phyloP scores from a whole-genome alignment of 108 stramenopile species.

The Cyclotella cryptica region DNA sequence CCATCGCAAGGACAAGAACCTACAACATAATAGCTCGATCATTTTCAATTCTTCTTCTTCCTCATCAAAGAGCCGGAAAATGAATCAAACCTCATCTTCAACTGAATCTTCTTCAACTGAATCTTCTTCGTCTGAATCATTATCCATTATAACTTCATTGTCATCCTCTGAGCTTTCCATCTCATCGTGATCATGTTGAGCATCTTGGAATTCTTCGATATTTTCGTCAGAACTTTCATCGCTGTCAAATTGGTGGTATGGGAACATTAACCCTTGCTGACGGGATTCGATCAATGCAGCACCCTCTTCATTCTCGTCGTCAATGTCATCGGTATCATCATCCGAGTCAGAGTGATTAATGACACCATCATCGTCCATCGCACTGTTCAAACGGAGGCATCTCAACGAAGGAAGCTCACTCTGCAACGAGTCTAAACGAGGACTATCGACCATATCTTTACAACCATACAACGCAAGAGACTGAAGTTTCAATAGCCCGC shows the following conservation, averaged over 20 bases:
- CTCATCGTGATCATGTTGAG: constrained; percentile 27
- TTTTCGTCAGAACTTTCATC: constrained; percentile 18
- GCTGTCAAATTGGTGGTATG: constrained; percentile 22
- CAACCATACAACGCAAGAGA: constrained; percentile 83
- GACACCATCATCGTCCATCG: constrained; percentile 67
- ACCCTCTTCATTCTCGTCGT: constrained; percentile 29
- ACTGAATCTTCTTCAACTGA: too few species aligned
- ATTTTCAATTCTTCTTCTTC: neutral
- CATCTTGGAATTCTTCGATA: constrained; percentile 28
- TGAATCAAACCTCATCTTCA: neutral
- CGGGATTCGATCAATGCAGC: neutral
- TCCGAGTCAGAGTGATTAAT: constrained; percentile 34
- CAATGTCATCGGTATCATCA: constrained; percentile 29
- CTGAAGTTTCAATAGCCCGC: constrained; percentile 65
- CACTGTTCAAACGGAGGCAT: constrained; percentile 74
- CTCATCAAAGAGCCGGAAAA: neutral
- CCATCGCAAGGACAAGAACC: neutral
- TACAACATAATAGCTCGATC: neutral
- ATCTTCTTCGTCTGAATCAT: neutral
- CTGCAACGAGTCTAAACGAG: constrained; percentile 60
- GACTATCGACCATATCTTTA: constrained; percentile 61
- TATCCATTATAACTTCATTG: too few species aligned
- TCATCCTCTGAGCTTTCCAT: constrained; percentile 26
- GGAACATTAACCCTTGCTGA: constrained; percentile 21
- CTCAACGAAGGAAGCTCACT: constrained; percentile 70